phyloP scores from a whole-genome alignment of 176 grass and related monocot genomes.

The Melocanna baccifera region DNA sequence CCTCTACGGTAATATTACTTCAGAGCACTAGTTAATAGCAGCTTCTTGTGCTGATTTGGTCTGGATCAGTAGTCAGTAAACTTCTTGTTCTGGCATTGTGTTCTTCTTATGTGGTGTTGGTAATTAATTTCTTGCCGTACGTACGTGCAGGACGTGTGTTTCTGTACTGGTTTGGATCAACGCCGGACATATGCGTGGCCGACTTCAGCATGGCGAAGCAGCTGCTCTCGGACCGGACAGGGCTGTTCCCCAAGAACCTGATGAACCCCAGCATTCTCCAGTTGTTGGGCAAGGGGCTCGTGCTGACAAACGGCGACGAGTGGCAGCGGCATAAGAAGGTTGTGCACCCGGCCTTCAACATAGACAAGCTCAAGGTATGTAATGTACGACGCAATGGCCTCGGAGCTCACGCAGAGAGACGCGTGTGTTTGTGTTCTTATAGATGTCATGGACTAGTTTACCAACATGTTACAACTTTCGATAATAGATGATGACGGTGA shows the following conservation, averaged over 20 bases:
- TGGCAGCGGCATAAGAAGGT: constrained; percentile 60
- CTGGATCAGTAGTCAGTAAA: too few relatives aligned
- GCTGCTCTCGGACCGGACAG: constrained; percentile 48
- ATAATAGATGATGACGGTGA: constrained; percentile 43
- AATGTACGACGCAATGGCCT: not conserved
- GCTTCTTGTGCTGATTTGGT: too few relatives aligned
- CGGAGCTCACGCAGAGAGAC: not conserved
- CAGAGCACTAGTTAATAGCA: too few relatives aligned
- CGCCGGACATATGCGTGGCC: too few relatives aligned
- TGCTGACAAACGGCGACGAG: constrained; percentile 33
- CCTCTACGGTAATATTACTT: constrained; percentile 13
- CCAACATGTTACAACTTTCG: not conserved
- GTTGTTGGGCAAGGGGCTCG: constrained; percentile 50
- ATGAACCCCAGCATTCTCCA: not conserved
- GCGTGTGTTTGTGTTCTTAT: not conserved
- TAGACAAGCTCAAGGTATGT: constrained; percentile 64
- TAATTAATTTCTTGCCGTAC: too few relatives aligned
- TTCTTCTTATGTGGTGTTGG: too few relatives aligned
- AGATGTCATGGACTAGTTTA: too few relatives aligned
- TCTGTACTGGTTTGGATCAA: too few relatives aligned
- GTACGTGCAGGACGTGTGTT: too few relatives aligned
- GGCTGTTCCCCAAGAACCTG: constrained; percentile 38
- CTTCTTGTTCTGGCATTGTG: too few relatives aligned
- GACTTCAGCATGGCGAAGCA: constrained; percentile 48
- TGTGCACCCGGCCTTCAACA: constrained; percentile 61